Conservation (phyloP, 2,329 filamentous ascomycete genomes). For the Malbranchea cinnamomea region DNA sequence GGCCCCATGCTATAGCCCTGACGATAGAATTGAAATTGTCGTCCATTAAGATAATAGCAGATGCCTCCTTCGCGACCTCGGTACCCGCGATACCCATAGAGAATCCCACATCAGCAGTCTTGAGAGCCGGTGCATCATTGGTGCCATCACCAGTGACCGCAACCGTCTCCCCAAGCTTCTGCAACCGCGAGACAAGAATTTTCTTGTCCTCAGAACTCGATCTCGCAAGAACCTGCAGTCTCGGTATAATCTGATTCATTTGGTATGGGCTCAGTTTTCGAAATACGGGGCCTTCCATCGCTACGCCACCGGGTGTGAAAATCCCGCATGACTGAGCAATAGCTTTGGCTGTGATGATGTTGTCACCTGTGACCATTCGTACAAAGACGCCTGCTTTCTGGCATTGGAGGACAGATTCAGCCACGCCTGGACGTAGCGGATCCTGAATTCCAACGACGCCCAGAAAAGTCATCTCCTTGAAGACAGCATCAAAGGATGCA, state of each 20-base stretch:
- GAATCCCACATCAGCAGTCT: constrained; percentile 52
- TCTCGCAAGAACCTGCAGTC: constrained; percentile 48
- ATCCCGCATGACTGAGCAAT: constrained; percentile 64
- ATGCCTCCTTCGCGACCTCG: constrained; percentile 53
- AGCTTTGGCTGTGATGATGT: constrained; percentile 55
- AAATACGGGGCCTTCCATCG: constrained; percentile 56
- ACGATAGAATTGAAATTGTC: constrained; percentile 53
- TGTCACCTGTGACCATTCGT: constrained; percentile 62
- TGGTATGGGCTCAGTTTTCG: constrained; percentile 44
- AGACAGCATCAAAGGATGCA: constrained; percentile 52
- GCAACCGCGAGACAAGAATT: constrained; percentile 46
- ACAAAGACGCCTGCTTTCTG: constrained; percentile 55
- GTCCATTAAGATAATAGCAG: constrained; percentile 51
- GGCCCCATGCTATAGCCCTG: constrained; percentile 52
- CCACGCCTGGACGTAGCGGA: constrained; percentile 52
- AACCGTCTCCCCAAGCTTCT: constrained; percentile 46
- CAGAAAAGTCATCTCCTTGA: constrained; percentile 58
- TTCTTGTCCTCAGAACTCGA: constrained; percentile 54
- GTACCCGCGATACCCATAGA: constrained; percentile 55
- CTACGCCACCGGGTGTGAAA: constrained; percentile 40
- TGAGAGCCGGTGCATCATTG: constrained; percentile 51
- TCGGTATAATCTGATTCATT: constrained; percentile 44
- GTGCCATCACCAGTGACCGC: constrained; percentile 52
- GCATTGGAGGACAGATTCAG: constrained; percentile 51
- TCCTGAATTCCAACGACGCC: constrained; percentile 62